Conservation (phyloP, 2,329 filamentous ascomycete genomes). For the Fusarium solani-melongenae region DNA sequence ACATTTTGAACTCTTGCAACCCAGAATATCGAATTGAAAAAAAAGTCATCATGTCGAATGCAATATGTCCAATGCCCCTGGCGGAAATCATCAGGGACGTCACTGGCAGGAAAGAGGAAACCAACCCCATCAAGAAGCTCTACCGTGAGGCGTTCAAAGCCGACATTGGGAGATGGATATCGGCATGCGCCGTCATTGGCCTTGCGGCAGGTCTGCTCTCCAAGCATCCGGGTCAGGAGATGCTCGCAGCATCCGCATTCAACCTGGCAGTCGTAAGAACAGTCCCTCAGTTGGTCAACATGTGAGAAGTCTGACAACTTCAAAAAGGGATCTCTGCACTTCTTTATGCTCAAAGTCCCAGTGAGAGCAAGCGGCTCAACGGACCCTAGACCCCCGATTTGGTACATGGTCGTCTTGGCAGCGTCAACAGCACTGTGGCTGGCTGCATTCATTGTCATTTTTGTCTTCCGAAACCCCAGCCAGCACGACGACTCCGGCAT, state of each 20-base stretch:
- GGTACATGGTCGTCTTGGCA: constrained; percentile 20
- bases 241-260: constrained; percentile 20
- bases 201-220: constrained; percentile 32
- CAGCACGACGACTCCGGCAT: constrained; percentile 2
- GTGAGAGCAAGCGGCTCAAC: constrained; percentile 4
- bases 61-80: constrained; percentile 25
- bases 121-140: constrained; percentile 25
- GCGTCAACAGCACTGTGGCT: constrained; percentile 16
- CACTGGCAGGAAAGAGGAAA: constrained; percentile 19
- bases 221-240: constrained; percentile 8
- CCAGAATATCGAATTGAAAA: not conserved
- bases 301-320: not conserved
- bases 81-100: constrained; percentile 25
- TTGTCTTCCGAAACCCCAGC: constrained; percentile 9
- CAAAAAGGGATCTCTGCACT: constrained; percentile 18
- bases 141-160: constrained; percentile 29
- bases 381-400: constrained; percentile 12
- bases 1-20: not conserved
- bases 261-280: constrained; percentile 26
- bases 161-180: constrained; percentile 27
- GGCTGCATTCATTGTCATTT: constrained; percentile 16
- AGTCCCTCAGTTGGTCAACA: fast-evolving
- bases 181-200: constrained; percentile 19
- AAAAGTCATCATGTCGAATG: constrained; percentile 16
- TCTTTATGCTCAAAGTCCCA: constrained; percentile 10